A percentile compares a stretch with the other conserved stretches of the same genome.
phyloP scores from a whole-genome alignment of 2,329 filamentous ascomycete species.

The Fusarium buxicola region DNA sequence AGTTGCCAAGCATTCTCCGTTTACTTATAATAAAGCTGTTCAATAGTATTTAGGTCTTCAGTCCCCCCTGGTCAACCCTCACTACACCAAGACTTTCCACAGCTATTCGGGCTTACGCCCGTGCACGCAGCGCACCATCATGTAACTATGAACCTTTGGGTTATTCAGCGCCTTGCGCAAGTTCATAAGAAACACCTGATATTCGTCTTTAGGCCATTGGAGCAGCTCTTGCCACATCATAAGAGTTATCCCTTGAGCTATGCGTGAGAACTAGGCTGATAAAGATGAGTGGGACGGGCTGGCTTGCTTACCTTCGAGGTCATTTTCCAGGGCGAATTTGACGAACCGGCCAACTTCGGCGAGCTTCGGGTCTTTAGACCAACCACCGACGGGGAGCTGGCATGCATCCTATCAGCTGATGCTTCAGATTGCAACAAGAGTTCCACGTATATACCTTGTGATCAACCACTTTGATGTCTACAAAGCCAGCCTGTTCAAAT shows the following conservation, averaged over 20 bases:
- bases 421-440: not conserved
- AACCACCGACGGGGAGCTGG: slow-evolving; percentile 25
- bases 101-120: slow-evolving; percentile 29
- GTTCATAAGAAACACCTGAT: slow-evolving; percentile 18
- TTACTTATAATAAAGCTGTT: too few species aligned
- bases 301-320: slow-evolving; percentile 5
- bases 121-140: slow-evolving; percentile 26
- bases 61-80: too few species aligned
- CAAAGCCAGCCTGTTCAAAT: slow-evolving; percentile 4
- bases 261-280: too few species aligned
- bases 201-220: slow-evolving; percentile 26
- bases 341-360: slow-evolving; percentile 24
- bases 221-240: slow-evolving; percentile 21
- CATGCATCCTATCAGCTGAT: not conserved
- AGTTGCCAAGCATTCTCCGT: too few species aligned
- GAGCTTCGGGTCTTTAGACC: slow-evolving; percentile 19
- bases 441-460: not conserved
- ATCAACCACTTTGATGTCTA: not conserved
- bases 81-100: too few species aligned
- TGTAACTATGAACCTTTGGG: slow-evolving; percentile 25
- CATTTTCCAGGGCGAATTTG: not conserved
- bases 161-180: slow-evolving; percentile 21
- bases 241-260: slow-evolving; percentile 13
- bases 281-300: too few species aligned
- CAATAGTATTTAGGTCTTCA: too few species aligned